Base-by-base conservation (phyloP, 2,329 filamentous ascomycete species). In the Trichoderma sp. region DNA sequence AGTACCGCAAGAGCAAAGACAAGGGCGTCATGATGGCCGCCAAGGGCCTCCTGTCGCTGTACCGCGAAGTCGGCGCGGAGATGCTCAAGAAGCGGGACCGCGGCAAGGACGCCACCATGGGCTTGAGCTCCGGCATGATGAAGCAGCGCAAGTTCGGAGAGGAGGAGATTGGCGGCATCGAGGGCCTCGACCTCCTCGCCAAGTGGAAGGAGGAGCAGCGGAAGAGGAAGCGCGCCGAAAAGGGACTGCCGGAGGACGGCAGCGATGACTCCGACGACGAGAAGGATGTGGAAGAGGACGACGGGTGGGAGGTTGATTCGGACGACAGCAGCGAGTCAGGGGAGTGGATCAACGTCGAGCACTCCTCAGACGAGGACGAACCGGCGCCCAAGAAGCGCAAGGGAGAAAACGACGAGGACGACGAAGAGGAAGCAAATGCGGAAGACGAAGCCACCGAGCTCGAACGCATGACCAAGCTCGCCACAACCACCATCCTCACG, bases 11-110 rank as follows among this genome's bases (percentile, higher is more conserved):
- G 82, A 96, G 92, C 74, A 99, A 99, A 75, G 95, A 99, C 74
- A 99, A 98, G 81, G 93, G 94, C 66, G 91, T 95, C n/a, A 93
- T 96, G 86, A 98, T 99, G 95, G 95, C 95, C 7, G 93, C 94
- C 15, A 94, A 95, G 76, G 94, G 95, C 68, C 81, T 99, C 7
- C 82, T 99, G 48, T 92, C 92, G 26, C 82, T 99, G 6, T 99
- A 96, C 80, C 85, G 95, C 70, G 93, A 98, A 74, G 90, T 97
- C 15, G 93, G 90, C 43, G 92, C 95, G 0, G 91, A 96, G 70
- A 85, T 98, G 79, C 81, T 99, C 66, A 90, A 90, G 78, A 96
- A 92, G 82, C 88, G 90, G 73, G 95, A 97, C 74, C 87, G 95
- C 71, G 95, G 95, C 72, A 96, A 96, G 80, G 88, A 93, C 61